Percentiles rank a stretch among this genome's conserved stretches.
Conservation (phyloP, 2,329 filamentous ascomycete species). For the Blastomyces parvus region DNA sequence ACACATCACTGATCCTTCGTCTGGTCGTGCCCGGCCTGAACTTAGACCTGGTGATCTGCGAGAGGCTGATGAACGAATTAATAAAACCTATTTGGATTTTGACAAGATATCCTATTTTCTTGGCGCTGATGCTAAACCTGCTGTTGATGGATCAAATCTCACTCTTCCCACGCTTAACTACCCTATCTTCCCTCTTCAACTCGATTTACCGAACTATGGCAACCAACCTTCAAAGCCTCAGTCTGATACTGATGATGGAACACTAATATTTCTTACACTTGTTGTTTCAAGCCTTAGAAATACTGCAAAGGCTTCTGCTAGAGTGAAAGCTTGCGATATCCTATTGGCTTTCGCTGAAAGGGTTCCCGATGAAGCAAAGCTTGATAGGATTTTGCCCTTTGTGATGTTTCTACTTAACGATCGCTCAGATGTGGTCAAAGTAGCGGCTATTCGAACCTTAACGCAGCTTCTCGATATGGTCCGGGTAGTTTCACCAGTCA, state of each 20-base stretch:
- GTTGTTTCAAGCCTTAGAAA: slow-evolving; percentile 83
- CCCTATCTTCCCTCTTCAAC: slow-evolving; percentile 56
- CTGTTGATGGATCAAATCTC: slow-evolving; percentile 25
- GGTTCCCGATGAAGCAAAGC: slow-evolving; percentile 86
- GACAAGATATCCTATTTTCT: slow-evolving; percentile 96
- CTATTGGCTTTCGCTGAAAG: slow-evolving; percentile 84
- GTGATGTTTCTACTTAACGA: slow-evolving; percentile 75
- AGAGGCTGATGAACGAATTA: slow-evolving; percentile 87
- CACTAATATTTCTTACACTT: slow-evolving; percentile 81
- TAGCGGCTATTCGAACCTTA: slow-evolving; percentile 74
- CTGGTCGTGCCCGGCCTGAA: slow-evolving; percentile 62
- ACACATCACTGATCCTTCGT: slow-evolving; percentile 81
- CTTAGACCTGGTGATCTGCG: slow-evolving; percentile 62
- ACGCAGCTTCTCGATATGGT: slow-evolving; percentile 84
- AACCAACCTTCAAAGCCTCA: slow-evolving; percentile 55
- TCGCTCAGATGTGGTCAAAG: slow-evolving; percentile 70
- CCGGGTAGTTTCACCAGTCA: slow-evolving; percentile 69
- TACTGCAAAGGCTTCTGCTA: slow-evolving; percentile 77
- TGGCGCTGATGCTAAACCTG: slow-evolving; percentile 55
- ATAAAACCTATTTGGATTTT: slow-evolving; percentile 86
- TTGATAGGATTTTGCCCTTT: slow-evolving; percentile 88
- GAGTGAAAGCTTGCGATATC: slow-evolving; percentile 81
- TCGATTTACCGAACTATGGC: slow-evolving; percentile 80
- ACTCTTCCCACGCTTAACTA: slow-evolving; percentile 28
- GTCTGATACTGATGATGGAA: slow-evolving; percentile 71